Percentiles rank a stretch among this genome's conserved stretches.
Evolutionary conservation across 192 early-diverging fungal genomes (phyloP).

Genomic region (Pecoramyces ruminantium): DNA sequence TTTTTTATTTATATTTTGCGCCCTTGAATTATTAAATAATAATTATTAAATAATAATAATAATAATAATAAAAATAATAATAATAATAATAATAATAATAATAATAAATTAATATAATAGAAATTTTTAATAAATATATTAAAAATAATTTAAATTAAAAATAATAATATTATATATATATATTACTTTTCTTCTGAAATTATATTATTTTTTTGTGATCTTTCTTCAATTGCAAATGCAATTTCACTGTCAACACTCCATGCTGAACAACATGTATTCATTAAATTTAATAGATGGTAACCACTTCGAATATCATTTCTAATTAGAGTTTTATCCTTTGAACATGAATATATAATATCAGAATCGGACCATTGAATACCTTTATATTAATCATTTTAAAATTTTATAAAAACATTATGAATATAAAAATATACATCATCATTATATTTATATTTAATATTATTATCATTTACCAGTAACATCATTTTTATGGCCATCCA

Average conservation of each 20-base stretch:
- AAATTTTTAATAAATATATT: too few species aligned
- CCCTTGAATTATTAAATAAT: not conserved
- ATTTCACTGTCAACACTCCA: conserved; percentile 54
- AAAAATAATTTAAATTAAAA: too few species aligned
- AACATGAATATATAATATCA: conserved; percentile 45
- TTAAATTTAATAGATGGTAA: conserved; percentile 20
- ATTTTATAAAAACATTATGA: too few species aligned
- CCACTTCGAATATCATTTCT: conserved; percentile 31
- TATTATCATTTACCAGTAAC: conserved; percentile 55
- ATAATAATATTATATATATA: too few species aligned
- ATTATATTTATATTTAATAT: too few species aligned
- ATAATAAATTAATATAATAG: too few species aligned
- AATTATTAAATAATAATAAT: too few species aligned
- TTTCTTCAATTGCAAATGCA: conserved; percentile 36
- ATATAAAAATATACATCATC: too few species aligned
- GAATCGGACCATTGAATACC: conserved; percentile 49
- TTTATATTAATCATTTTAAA: too few species aligned
- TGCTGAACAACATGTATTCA: conserved; percentile 27
- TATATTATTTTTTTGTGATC: conserved; percentile 1
- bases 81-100: too few species aligned
- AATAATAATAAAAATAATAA: too few species aligned
- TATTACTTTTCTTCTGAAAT: not conserved
- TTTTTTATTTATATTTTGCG: not conserved
- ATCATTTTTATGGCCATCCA: conserved; percentile 50
- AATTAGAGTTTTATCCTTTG: conserved; percentile 60